phyloP scores from a whole-genome alignment of 495 filamentous ascomycete species.

The Aspergillus sclerotioniger region DNA sequence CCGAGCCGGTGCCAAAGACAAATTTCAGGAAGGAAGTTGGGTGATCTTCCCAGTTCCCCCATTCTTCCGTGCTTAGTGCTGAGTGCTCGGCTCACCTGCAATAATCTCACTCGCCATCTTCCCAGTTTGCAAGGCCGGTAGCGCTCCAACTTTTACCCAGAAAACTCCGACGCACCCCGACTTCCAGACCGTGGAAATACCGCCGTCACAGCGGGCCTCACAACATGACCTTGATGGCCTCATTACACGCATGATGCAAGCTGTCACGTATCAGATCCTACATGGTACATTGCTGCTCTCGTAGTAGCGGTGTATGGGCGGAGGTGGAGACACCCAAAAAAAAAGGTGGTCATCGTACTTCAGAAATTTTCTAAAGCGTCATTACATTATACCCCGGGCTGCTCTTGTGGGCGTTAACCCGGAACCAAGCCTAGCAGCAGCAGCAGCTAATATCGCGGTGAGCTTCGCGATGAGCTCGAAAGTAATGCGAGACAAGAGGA shows the following conservation, averaged over 20 bases:
- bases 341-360: background rate
- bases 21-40: background rate
- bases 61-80: background rate
- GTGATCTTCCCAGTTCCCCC: background rate
- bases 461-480: background rate
- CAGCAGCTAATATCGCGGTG: background rate
- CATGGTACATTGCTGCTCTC: background rate
- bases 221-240: background rate
- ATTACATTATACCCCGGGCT: background rate
- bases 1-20: background rate
- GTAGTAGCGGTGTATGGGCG: background rate
- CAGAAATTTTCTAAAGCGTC: background rate
- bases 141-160: background rate
- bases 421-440: background rate
- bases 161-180: background rate
- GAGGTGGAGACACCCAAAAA: background rate
- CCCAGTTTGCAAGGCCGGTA: background rate
- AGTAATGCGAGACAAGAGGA: background rate
- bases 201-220: background rate
- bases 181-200: background rate
- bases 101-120: background rate
- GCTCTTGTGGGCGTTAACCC: background rate
- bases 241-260: background rate
- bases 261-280: background rate
- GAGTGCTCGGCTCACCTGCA: background rate